These are phyloP conservation scores for Cryptococcus wingfieldii DNA, from an alignment of 1,284 basidiomycete species.

Conservation along the genomic window DNA sequence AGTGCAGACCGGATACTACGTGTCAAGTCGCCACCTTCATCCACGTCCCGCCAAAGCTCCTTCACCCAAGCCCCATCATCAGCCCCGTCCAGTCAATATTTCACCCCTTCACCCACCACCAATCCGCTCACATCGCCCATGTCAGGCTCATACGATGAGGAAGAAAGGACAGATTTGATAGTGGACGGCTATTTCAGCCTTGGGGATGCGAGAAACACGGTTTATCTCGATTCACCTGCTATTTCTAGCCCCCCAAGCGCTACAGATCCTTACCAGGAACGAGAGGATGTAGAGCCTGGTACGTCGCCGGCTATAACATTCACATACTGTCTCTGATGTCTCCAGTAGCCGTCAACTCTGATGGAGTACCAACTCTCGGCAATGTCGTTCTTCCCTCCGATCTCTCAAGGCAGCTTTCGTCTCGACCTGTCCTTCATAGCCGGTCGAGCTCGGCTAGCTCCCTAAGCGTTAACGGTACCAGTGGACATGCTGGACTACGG, in stretches of 20 bases:
- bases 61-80: not conserved
- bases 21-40: not conserved
- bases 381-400: not conserved
- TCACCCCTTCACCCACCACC: not conserved
- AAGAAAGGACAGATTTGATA: too few species aligned
- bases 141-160: too few species aligned
- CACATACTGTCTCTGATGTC: not conserved
- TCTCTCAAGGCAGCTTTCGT: not conserved
- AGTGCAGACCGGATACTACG: not conserved
- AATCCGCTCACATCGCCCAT: too few species aligned
- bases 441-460: conserved; percentile 8
- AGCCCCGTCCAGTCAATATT: not conserved
- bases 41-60: not conserved
- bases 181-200: not conserved
- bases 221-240: too few species aligned
- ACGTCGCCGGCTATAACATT: not conserved
- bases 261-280: not conserved
- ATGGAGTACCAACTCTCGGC: not conserved
- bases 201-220: not conserved
- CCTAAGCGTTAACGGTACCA: not conserved
- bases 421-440: not conserved
- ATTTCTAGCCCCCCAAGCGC: too few species aligned
- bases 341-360: not conserved
- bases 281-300: not conserved
- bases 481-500: not conserved